A percentile compares a stretch with the other conserved stretches of the same genome.
Conservation (phyloP, 257 asterid species). For the Solanum ahanhuiri region DNA sequence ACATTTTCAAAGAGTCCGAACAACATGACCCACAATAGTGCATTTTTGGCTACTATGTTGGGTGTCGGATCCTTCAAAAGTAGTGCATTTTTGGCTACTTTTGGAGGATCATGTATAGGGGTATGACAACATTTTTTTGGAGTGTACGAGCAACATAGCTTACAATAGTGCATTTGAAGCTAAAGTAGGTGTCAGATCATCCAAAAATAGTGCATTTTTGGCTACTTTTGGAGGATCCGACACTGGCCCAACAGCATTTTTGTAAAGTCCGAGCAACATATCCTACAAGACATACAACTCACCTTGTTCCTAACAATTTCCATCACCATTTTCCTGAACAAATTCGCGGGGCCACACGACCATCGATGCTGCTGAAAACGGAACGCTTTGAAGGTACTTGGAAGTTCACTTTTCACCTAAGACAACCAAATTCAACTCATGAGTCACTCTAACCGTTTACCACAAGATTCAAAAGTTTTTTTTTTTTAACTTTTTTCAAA, state of each 20-base stretch:
- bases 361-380: conserved; percentile 95
- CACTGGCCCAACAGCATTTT: not conserved
- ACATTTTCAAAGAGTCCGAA: not conserved
- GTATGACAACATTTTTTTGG: not conserved
- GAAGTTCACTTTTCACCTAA: conserved; percentile 87
- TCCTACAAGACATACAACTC: not conserved
- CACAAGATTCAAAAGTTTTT: not conserved
- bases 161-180: not conserved
- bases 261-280: not conserved
- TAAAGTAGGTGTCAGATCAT: not conserved
- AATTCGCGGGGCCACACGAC: conserved; percentile 97
- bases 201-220: not conserved
- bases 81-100: not conserved
- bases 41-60: not conserved
- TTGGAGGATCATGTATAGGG: not conserved
- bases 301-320: conserved; percentile 84
- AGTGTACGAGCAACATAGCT: not conserved
- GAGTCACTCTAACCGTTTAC: not conserved
- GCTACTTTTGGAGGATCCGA: not conserved
- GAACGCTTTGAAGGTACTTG: conserved; percentile 90
- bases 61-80: not conserved
- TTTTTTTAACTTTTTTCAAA: not conserved
- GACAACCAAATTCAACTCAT: not conserved
- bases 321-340: conserved; percentile 85
- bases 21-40: not conserved